phyloP scores from a whole-genome alignment of 768 basidiomycete species.

The Calocybe indica region DNA sequence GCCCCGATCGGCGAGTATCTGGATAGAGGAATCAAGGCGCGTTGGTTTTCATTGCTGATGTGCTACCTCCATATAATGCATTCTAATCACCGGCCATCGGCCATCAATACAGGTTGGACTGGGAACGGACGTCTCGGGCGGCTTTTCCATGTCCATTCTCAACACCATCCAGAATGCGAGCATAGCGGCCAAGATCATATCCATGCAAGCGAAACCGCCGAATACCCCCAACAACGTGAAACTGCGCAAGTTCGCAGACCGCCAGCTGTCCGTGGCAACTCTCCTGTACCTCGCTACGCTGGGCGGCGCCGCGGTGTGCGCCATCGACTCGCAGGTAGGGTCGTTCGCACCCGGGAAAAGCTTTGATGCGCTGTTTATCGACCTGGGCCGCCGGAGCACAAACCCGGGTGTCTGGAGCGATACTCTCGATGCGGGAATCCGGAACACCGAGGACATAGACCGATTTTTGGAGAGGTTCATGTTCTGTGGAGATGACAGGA shows the following conservation, averaged over 20 bases:
- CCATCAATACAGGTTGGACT: slow-evolving; percentile 64
- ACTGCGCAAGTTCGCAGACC: slow-evolving; percentile 35
- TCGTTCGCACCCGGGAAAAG: slow-evolving; percentile 77
- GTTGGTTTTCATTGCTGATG: slow-evolving; percentile 5
- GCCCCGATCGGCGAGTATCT: slow-evolving; percentile 75
- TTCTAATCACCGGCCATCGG: neutral
- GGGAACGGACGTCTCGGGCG: slow-evolving; percentile 93
- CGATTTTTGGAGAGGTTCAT: slow-evolving; percentile 76
- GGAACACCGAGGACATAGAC: slow-evolving; percentile 17
- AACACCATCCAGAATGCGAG: slow-evolving; percentile 68
- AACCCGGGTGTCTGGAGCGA: slow-evolving; percentile 55
- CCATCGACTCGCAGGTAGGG: slow-evolving; percentile 61
- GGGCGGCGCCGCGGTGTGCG: slow-evolving; percentile 85
- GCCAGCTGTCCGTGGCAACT: slow-evolving; percentile 67
- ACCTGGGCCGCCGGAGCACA: slow-evolving; percentile 42
- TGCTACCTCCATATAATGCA: neutral
- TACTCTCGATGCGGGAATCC: slow-evolving; percentile 23
- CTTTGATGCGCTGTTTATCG: slow-evolving; percentile 85
- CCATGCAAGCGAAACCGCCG: slow-evolving; percentile 33
- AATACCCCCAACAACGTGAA: neutral
- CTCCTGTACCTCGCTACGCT: slow-evolving; percentile 87
- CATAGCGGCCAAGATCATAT: slow-evolving; percentile 73
- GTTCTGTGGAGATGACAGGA: slow-evolving; percentile 83
- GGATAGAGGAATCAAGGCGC: slow-evolving; percentile 82
- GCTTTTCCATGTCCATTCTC: slow-evolving; percentile 78